Evolutionary conservation across 768 basidiomycete genomes (phyloP), one percentile per base, ranked within the genome.

Genomic region (Russula compacta): DNA sequence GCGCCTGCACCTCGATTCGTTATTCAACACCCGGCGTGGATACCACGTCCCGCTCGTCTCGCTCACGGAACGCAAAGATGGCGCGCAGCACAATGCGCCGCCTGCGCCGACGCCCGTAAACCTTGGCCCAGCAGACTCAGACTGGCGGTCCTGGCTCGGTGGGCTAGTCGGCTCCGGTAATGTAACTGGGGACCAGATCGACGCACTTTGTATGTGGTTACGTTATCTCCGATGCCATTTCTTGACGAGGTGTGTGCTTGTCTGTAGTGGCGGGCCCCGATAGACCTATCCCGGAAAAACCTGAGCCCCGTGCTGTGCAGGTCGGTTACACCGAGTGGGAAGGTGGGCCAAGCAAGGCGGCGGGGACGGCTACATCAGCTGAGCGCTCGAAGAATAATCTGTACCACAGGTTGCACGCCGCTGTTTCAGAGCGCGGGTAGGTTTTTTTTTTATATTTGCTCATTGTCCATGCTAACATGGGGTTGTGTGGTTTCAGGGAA

Each of bases 381-480:
- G 63, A 64, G 14, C 66, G 60, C 40, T 64, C 67, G 21, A 69
- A 67, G 19, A 67, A 68, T 42, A 64, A 59, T 32, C 49, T 75
- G 50, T 74, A 73, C 50, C 66, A 68, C 33, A 62, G 73, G 8
- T 69, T 75, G 33, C 67, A 67, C 10, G 77, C 80, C 17, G 84
- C 85, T 3, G 64, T 87, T 59, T 73, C 73, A 15, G 85, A 89
- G 70, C 74, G 87, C 71, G 85, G 86, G 86, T 86, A 67, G 39
- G 79, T 67, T 1, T 32, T 39, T 32, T 39, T 47, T 36, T 12
- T 58, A 15, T 19, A 24, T 21, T 24, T 32, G 32, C 21, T 46
- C 44, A n/a, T 33, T 38, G 24, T 6, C 12, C 39, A 39, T 38
- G 54, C 35, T 44, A 39, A 53, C 21, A 33, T 12, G 29, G 46